Evolutionary conservation across 2,329 filamentous ascomycete genomes (phyloP).

Genomic region (Lizonia empirigonia): DNA sequence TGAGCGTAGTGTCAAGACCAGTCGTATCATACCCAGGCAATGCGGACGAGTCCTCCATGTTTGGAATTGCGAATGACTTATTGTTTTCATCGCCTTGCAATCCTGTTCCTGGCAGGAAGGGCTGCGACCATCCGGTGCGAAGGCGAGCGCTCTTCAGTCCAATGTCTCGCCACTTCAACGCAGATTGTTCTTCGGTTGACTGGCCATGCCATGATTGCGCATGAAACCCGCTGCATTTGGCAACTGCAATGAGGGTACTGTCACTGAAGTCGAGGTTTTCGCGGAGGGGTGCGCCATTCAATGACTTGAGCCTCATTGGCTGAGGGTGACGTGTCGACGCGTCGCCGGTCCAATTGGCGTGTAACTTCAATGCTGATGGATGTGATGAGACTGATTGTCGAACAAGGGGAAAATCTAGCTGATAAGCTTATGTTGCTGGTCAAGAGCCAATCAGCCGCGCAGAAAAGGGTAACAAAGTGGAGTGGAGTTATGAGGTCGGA

Average conservation of each 20-base stretch:
- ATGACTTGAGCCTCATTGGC: slow-evolving; percentile 53
- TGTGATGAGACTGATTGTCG: not conserved
- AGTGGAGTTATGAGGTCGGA: slow-evolving; percentile 8
- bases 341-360: not conserved
- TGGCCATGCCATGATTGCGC: not conserved
- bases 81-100: slow-evolving; percentile 4
- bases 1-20: slow-evolving; percentile 34
- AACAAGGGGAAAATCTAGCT: not conserved
- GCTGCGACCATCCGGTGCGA: slow-evolving; percentile 42
- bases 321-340: slow-evolving; percentile 3
- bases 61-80: slow-evolving; percentile 26
- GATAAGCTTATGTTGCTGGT: not conserved
- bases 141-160: slow-evolving; percentile 22
- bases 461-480: not conserved
- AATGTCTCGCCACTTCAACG: slow-evolving; percentile 41
- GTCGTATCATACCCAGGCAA: slow-evolving; percentile 26
- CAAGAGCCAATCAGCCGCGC: not conserved
- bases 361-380: not conserved
- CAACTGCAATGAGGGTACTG: slow-evolving; percentile 57
- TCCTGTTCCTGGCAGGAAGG: slow-evolving; percentile 28
- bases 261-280: slow-evolving; percentile 62
- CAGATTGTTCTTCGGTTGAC: not conserved
- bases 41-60: slow-evolving; percentile 14
- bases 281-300: slow-evolving; percentile 66
- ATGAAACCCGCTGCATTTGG: slow-evolving; percentile 51